Conservation (phyloP, 768 basidiomycete species). For the Stropharia rugosoannulata region DNA sequence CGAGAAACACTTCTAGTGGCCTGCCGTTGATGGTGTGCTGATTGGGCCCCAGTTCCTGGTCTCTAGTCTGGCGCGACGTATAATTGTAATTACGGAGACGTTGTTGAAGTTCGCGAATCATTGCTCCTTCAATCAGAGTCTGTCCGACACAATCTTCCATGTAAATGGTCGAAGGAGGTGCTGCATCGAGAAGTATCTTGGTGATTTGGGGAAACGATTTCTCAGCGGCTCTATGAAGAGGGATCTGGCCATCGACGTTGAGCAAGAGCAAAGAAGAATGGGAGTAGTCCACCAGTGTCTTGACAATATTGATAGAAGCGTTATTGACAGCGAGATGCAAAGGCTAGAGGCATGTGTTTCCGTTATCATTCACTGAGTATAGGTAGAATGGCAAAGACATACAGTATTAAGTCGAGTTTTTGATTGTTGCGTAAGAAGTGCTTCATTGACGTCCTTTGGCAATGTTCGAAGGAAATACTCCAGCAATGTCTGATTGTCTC, state of each 20-base stretch:
- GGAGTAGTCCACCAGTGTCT: conserved; percentile 37
- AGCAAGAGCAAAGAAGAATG: conserved; percentile 34
- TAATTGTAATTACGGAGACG: conserved; percentile 11
- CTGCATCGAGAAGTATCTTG: conserved; percentile 34
- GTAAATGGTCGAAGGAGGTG: conserved; percentile 37
- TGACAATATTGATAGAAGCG: conserved; percentile 26
- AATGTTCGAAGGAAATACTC: conserved; percentile 47
- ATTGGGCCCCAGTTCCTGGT: not conserved
- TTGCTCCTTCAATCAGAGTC: conserved; percentile 37
- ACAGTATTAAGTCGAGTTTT: conserved; percentile 49
- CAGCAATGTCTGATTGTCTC: conserved; percentile 29
- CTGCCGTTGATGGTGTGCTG: not conserved
- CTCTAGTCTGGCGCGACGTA: not conserved
- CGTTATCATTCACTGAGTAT: not conserved
- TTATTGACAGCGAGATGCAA: conserved; percentile 50
- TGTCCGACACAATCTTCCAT: conserved; percentile 53
- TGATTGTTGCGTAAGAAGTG: conserved; percentile 44
- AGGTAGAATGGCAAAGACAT: conserved; percentile 2
- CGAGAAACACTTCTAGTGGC: not conserved
- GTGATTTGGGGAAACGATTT: conserved; percentile 33
- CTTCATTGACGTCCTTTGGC: conserved; percentile 45
- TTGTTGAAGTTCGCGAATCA: conserved; percentile 25
- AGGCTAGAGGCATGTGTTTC: conserved; percentile 34
- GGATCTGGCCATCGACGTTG: conserved; percentile 49
- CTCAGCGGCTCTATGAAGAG: conserved; percentile 48